Evolutionary conservation across 768 basidiomycete species (phyloP).

Genomic region (Amanita subjunquillea): DNA sequence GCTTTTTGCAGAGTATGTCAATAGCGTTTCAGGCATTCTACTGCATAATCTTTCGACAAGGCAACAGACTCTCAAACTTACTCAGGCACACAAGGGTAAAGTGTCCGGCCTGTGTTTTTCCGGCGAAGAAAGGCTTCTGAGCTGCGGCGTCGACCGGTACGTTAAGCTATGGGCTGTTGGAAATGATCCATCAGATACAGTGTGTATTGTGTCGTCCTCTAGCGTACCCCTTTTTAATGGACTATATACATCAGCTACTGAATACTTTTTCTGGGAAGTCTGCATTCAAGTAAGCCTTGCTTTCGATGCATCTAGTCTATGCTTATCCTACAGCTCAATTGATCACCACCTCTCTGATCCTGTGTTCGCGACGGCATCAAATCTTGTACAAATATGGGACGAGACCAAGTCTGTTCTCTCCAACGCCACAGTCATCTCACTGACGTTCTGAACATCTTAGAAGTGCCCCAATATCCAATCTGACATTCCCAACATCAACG

Average conservation of each 20-base stretch:
- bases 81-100: slow-evolving; percentile 76
- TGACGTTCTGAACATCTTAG: slow-evolving; percentile 22
- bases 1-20: not conserved
- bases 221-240: slow-evolving; percentile 1
- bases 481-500: slow-evolving; percentile 77
- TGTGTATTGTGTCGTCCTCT: slow-evolving; percentile 14
- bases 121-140: slow-evolving; percentile 50
- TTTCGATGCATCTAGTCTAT: not conserved
- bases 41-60: slow-evolving; percentile 69
- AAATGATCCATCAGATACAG: slow-evolving; percentile 20
- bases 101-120: slow-evolving; percentile 76
- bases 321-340: slow-evolving; percentile 53
- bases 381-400: slow-evolving; percentile 94
- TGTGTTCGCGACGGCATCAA: slow-evolving; percentile 92
- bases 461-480: slow-evolving; percentile 76
- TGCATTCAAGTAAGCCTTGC: slow-evolving; percentile 71
- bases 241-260: slow-evolving; percentile 37
- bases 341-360: slow-evolving; percentile 87
- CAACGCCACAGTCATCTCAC: not conserved
- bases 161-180: slow-evolving; percentile 71
- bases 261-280: slow-evolving; percentile 78
- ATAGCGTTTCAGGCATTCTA: slow-evolving; percentile 52
- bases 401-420: slow-evolving; percentile 69
- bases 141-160: slow-evolving; percentile 75
- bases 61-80: slow-evolving; percentile 42